Percentiles rank a stretch among this genome's conserved stretches.
Conservation (phyloP, 2,329 filamentous ascomycete genomes). For the Aspergillus fischeri region DNA sequence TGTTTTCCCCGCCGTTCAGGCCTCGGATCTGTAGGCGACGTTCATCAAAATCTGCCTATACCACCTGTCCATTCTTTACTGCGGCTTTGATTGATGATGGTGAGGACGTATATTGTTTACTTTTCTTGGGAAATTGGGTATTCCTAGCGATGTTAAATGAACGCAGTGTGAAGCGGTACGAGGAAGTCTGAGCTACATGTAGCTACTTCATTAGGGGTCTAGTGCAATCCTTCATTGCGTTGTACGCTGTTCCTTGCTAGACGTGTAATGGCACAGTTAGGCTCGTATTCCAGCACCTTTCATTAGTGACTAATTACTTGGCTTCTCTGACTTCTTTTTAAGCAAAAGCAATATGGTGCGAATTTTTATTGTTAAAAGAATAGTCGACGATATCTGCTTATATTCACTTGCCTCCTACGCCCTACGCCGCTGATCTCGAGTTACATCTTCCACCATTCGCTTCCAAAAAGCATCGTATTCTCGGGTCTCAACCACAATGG, state of each 20-base stretch:
- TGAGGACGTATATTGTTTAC: background rate
- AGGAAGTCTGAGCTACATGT: background rate
- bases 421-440: no score
- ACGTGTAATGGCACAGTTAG: background rate
- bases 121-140: background rate
- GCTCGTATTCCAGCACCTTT: background rate
- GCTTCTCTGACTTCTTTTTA: background rate
- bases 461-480: background rate
- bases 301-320: background rate
- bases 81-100: background rate
- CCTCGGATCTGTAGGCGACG: conserved; percentile 1
- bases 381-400: background rate
- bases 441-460: background rate
- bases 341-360: background rate
- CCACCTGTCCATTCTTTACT: background rate
- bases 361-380: background rate
- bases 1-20: conserved; percentile 10
- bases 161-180: background rate
- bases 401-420: background rate
- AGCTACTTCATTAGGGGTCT: background rate
- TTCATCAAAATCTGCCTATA: conserved; percentile 1
- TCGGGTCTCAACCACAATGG: background rate
- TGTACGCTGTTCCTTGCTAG: background rate
- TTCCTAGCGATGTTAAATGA: background rate
- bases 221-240: background rate